Conservation (phyloP, 2,329 filamentous ascomycete species). For the Drechslera avenae region DNA sequence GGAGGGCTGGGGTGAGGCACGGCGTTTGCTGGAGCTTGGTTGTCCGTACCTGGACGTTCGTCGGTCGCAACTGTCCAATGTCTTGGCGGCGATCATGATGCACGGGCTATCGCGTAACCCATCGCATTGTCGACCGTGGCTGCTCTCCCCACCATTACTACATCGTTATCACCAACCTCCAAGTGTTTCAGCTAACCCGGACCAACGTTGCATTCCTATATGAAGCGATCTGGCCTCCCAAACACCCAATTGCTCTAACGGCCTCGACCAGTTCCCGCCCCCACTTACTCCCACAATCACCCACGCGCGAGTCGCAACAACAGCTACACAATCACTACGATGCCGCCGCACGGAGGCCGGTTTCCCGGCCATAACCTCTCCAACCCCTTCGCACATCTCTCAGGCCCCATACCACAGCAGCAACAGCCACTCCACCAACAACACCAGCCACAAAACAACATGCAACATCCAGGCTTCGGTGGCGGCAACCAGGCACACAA, state of each 20-base stretch:
- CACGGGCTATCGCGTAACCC: slow-evolving; percentile 7
- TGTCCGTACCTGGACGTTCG: slow-evolving; percentile 23
- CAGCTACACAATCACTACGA: slow-evolving; percentile 40
- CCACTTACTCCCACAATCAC: neutral
- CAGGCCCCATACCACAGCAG: slow-evolving; percentile 48
- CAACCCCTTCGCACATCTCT: slow-evolving; percentile 63
- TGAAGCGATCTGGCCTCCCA: neutral
- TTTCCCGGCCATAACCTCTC: slow-evolving; percentile 64
- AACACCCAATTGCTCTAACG: neutral
- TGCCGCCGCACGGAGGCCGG: slow-evolving; percentile 64
- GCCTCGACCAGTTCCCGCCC: neutral
- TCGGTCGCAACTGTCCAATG: slow-evolving; percentile 15
- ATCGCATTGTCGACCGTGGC: slow-evolving; percentile 5
- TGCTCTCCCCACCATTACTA: slow-evolving; percentile 7
- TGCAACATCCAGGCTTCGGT: slow-evolving; percentile 72
- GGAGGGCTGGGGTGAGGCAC: slow-evolving; percentile 21
- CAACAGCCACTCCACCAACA: slow-evolving; percentile 52
- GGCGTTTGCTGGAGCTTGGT: slow-evolving; percentile 26
- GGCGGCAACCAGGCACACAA: slow-evolving; percentile 62
- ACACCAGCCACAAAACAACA: slow-evolving; percentile 58
- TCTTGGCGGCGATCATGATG: slow-evolving; percentile 21
- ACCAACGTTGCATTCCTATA: neutral
- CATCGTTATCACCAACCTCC: slow-evolving; percentile 1
- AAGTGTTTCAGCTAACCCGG: neutral
- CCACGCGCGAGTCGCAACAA: slow-evolving; percentile 23